phyloP scores from a whole-genome alignment of 768 basidiomycete species.

The Hortiboletus flavorubellus region DNA sequence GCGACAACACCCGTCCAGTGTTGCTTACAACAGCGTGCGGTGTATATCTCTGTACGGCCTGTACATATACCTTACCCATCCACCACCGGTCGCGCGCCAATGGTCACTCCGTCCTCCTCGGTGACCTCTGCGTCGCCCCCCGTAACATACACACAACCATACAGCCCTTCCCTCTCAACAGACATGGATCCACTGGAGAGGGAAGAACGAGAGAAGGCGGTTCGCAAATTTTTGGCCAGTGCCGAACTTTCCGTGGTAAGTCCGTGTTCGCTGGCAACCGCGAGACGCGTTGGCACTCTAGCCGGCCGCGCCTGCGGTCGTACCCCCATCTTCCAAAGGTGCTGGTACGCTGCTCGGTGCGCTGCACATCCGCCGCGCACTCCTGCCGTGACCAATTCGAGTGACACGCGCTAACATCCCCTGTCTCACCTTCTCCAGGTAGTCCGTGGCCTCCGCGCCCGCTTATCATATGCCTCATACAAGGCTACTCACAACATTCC shows the following conservation, averaged over 20 bases:
- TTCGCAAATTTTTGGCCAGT: constrained; percentile 73
- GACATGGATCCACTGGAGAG: constrained; percentile 44
- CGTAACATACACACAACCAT: constrained; percentile 53
- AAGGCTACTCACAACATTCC: constrained; percentile 75
- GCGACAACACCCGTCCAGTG: constrained; percentile 22
- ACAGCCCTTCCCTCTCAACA: constrained; percentile 38
- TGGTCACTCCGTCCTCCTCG: constrained; percentile 81
- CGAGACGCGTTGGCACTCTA: constrained; percentile 47
- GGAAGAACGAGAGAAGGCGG: constrained; percentile 62
- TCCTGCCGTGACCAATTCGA: constrained; percentile 8
- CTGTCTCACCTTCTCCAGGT: constrained; percentile 49
- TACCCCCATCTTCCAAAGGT: constrained; percentile 1
- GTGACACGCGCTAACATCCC: constrained; percentile 24
- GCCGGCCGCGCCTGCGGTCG: constrained; percentile 21
- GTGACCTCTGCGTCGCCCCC: constrained; percentile 81
- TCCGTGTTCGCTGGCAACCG: constrained; percentile 29
- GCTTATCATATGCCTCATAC: constrained; percentile 80
- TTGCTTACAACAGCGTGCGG: constrained; percentile 7
- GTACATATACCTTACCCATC: constrained; percentile 14
- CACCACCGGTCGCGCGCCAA: constrained; percentile 36
- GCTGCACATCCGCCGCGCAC: constrained; percentile 1
- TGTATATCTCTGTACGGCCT: constrained; percentile 17
- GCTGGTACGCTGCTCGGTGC: constrained; percentile 1
- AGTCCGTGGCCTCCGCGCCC: constrained; percentile 74
- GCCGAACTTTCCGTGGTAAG: constrained; percentile 80